phyloP scores from a whole-genome alignment of 164 flowering plant species.

The Aristolochia contorta region DNA sequence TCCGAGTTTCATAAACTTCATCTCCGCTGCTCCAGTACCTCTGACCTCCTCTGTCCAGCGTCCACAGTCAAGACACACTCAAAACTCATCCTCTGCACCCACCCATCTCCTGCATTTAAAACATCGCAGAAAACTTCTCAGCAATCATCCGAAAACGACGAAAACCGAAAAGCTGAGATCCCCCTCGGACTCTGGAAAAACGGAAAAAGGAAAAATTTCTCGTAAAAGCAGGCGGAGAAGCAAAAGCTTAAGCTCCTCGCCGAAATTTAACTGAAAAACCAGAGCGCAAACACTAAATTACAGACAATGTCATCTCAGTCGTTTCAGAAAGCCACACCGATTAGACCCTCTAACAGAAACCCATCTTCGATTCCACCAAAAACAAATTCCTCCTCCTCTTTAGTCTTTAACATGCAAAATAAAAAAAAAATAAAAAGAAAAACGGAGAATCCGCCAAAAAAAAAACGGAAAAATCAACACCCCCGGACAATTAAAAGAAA shows the following conservation, averaged over 20 bases:
- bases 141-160: background rate
- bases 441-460: constrained; percentile 3
- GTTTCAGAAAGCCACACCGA: constrained; percentile 19
- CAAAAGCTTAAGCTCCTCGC: background rate
- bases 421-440: constrained; percentile 9
- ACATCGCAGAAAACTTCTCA: background rate
- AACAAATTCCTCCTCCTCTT: background rate
- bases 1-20: constrained; percentile 99
- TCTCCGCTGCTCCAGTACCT: constrained; percentile 19
- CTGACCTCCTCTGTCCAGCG: constrained; percentile 4
- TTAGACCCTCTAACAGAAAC: constrained; percentile 1
- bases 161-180: too few relatives aligned
- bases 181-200: too few relatives aligned
- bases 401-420: background rate
- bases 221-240: background rate
- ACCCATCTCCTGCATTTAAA: constrained; percentile 9
- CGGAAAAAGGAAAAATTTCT: too few relatives aligned
- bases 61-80: background rate
- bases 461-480: too few relatives aligned
- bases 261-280: background rate
- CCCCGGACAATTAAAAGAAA: background rate
- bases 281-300: too few relatives aligned
- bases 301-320: constrained; percentile 27
- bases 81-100: background rate
- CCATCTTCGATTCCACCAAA: background rate